A percentile compares a stretch with the other conserved stretches of the same genome.
These are phyloP conservation scores for Plasmodium relictum DNA, from an alignment of 169 alveolate species.

Conservation along the genomic window DNA sequence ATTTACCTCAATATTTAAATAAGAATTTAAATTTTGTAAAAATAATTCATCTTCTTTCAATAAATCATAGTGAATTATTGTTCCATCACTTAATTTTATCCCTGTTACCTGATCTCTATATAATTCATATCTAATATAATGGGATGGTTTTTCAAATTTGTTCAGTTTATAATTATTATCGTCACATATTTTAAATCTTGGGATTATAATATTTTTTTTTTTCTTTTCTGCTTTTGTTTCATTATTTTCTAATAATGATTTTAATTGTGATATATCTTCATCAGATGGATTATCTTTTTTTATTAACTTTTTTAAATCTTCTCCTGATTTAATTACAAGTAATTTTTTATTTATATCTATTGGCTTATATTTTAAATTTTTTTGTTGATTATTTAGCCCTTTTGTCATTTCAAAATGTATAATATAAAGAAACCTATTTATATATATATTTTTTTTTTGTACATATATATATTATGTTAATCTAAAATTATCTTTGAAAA, in stretches of 20 bases:
- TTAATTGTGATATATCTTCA: conserved; percentile 32
- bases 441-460: background rate
- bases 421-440: conserved; percentile 3
- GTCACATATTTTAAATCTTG: conserved; percentile 72
- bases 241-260: conserved; percentile 45
- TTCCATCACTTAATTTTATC: conserved; percentile 83
- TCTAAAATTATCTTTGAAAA: background rate
- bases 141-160: conserved; percentile 82
- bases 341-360: conserved; percentile 41
- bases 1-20: conserved; percentile 49
- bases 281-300: conserved; percentile 62
- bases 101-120: conserved; percentile 88
- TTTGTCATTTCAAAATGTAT: conserved; percentile 22
- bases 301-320: conserved; percentile 55
- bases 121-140: conserved; percentile 88
- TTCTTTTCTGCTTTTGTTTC: conserved; percentile 41
- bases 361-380: conserved; percentile 23
- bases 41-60: conserved; percentile 85
- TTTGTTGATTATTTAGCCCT: conserved; percentile 18
- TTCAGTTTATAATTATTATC: conserved; percentile 45
- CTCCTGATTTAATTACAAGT: conserved; percentile 36
- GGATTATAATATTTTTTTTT: conserved; percentile 65
- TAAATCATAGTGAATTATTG: conserved; percentile 86
- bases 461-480: background rate
- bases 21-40: conserved; percentile 80